A percentile compares a stretch with the other conserved stretches of the same genome.
Evolutionary conservation across 345 rosid genomes (phyloP).

Genomic region (Raphanus sativus): DNA sequence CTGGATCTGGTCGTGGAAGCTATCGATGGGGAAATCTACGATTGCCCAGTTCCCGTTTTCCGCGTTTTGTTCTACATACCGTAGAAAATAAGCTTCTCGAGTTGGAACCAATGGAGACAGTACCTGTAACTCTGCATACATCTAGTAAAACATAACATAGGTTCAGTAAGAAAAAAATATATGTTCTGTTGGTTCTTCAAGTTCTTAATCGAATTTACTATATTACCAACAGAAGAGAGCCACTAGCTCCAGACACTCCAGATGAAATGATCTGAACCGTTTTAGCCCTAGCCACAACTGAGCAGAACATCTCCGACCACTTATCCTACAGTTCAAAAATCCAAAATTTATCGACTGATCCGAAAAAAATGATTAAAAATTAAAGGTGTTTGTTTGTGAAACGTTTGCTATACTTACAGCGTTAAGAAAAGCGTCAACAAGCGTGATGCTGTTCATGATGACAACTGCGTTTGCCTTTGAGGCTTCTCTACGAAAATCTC

Average conservation of each 20-base stretch:
- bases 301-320: constrained; percentile 89
- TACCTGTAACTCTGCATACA: constrained; percentile 83
- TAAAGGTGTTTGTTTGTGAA: background rate
- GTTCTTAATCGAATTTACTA: background rate
- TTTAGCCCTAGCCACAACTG: constrained; percentile 83
- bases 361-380: background rate
- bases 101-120: constrained; percentile 83
- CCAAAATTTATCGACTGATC: background rate
- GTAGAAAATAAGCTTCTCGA: constrained; percentile 75
- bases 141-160: constrained; percentile 45
- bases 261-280: constrained; percentile 65
- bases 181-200: background rate
- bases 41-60: constrained; percentile 73
- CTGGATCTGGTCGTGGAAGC: constrained; percentile 47
- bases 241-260: constrained; percentile 69
- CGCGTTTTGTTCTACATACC: constrained; percentile 72
- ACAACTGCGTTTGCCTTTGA: constrained; percentile 70
- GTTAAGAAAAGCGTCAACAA: constrained; percentile 81
- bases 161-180: background rate
- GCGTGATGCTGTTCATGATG: constrained; percentile 85
- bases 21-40: constrained; percentile 81
- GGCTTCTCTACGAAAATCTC: constrained; percentile 64
- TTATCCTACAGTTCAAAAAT: constrained; percentile 51
- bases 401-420: constrained; percentile 47
- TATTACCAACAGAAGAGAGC: constrained; percentile 80